Base-by-base conservation (phyloP, 2,329 filamentous ascomycete species). In the Fusarium irregulare region DNA sequence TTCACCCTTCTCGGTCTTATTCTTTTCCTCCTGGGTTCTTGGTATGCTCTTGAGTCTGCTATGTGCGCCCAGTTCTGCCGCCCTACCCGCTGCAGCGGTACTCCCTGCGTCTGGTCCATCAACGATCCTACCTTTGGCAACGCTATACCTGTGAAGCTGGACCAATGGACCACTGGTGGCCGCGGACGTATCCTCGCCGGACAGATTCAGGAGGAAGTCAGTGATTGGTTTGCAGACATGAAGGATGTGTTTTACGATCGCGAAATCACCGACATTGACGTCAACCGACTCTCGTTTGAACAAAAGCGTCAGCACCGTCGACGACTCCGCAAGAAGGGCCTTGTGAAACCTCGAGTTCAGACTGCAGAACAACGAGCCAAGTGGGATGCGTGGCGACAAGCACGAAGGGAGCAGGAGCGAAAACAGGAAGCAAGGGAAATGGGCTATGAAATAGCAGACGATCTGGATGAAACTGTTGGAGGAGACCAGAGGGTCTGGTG, bases 71-170 rank as follows among this genome's bases (percentile, higher is more conserved):
- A 79, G 9, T 90, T 85, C 77, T 89, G 87, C 73, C 84, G 84
- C 18, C 86, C 87, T 3, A 75, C 79, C n/a, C 81, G 81, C 32
- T 89, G 88, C 68, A 81, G 81, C 14, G 76, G 49, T 54, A 76
- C 62, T 48, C 81, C 83, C 3, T 89, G 87, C 74, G 80, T 83
- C 37, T 90, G 86, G 86, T 85, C 84, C 28, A 82, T 83, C 13
- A 82, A 86, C 47, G 88, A 90, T 74, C 88, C 88, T 1, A 83
- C 84, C 27, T 90, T 88, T 76, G 88, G 88, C n/a, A 82, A 81
- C 41, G 86, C 87, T 2, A 81, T 90, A 47, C 88, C 88, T 5
- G 84, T 88, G 60, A 90, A 90, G 79, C 73, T 90, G 14, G 88
- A 91, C 74, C 83, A 90, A 71, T 90, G 88, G 88, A 75, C 81